A percentile compares a stretch with the other conserved stretches of the same genome.
Evolutionary conservation across 2,329 filamentous ascomycete genomes (phyloP).

Genomic region (Apiospora kogelbergensis): DNA sequence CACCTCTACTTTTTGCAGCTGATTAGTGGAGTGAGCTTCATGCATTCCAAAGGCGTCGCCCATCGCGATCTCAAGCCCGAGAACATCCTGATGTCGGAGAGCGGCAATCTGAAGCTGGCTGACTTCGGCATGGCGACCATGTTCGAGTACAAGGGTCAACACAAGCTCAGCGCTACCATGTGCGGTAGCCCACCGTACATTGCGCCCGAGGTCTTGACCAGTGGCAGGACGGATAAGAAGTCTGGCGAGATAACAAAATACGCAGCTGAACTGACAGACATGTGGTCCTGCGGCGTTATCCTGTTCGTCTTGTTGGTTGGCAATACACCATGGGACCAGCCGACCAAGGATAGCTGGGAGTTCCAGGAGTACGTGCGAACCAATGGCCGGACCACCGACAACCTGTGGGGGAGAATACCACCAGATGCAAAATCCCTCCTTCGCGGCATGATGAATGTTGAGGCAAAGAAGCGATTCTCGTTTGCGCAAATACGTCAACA

Average conservation of each 20-base stretch:
- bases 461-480: constrained; percentile 74
- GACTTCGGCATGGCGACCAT: constrained; percentile 96
- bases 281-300: constrained; percentile 99
- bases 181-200: constrained; percentile 98
- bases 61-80: constrained; percentile 93
- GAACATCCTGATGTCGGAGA: constrained; percentile 85
- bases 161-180: constrained; percentile 81
- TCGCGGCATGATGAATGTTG: constrained; percentile 88
- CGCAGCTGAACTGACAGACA: constrained; percentile 78
- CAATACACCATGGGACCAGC: constrained; percentile 97
- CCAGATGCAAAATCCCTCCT: constrained; percentile 75
- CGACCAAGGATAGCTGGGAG: constrained; percentile 82
- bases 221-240: constrained; percentile 45
- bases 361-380: constrained; percentile 83
- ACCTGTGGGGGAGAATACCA: constrained; percentile 81
- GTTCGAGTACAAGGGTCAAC: constrained; percentile 83
- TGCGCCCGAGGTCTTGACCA: constrained; percentile 81
- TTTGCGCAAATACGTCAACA: constrained; percentile 85
- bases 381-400: constrained; percentile 78
- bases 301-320: constrained; percentile 92
- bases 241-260: constrained; percentile 59
- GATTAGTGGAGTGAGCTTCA: constrained; percentile 85
- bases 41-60: constrained; percentile 93
- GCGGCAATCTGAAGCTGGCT: constrained; percentile 88
- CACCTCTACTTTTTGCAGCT: constrained; percentile 96